Percentiles rank a stretch among this genome's conserved stretches.
Conservation (phyloP, 768 basidiomycete genomes). For the Psilocybe subaeruginosa region DNA sequence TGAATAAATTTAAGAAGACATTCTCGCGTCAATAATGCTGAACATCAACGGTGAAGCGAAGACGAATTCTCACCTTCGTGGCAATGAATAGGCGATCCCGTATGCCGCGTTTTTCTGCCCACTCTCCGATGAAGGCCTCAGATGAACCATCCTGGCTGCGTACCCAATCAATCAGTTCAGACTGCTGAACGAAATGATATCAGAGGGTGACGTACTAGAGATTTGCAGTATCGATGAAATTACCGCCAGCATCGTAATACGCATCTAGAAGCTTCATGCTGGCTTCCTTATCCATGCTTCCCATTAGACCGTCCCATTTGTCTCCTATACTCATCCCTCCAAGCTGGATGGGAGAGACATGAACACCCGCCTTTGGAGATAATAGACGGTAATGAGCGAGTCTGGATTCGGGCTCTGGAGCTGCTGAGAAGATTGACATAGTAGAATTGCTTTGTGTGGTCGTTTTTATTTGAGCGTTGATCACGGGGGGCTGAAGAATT, state of each 20-base stretch:
- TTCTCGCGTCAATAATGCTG: background rate
- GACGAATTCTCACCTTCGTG: slow-evolving; percentile 27
- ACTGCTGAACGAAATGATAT: slow-evolving; percentile 13
- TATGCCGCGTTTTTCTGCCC: slow-evolving; percentile 47
- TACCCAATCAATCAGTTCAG: too few species aligned
- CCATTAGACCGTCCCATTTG: slow-evolving; percentile 33
- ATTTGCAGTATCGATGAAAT: slow-evolving; percentile 54
- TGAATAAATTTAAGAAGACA: background rate
- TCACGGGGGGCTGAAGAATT: background rate
- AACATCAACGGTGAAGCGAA: background rate
- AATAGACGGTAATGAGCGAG: slow-evolving; percentile 39
- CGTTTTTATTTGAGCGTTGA: too few species aligned
- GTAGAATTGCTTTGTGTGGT: too few species aligned
- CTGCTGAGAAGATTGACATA: background rate
- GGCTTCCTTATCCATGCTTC: slow-evolving; percentile 42
- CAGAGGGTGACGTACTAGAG: slow-evolving; percentile 34
- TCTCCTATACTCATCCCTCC: slow-evolving; percentile 49
- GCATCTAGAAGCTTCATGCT: slow-evolving; percentile 51
- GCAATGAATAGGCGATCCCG: slow-evolving; percentile 53
- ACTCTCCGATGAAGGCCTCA: slow-evolving; percentile 56
- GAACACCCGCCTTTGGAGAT: slow-evolving; percentile 38
- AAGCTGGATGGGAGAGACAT: slow-evolving; percentile 45
- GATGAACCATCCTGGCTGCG: slow-evolving; percentile 52
- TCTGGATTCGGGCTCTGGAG: slow-evolving; percentile 13
- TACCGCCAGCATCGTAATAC: slow-evolving; percentile 45